These are phyloP conservation scores for Didymella arachidicola DNA, from an alignment of 2,329 filamentous ascomycete genomes.

Conservation along the genomic window DNA sequence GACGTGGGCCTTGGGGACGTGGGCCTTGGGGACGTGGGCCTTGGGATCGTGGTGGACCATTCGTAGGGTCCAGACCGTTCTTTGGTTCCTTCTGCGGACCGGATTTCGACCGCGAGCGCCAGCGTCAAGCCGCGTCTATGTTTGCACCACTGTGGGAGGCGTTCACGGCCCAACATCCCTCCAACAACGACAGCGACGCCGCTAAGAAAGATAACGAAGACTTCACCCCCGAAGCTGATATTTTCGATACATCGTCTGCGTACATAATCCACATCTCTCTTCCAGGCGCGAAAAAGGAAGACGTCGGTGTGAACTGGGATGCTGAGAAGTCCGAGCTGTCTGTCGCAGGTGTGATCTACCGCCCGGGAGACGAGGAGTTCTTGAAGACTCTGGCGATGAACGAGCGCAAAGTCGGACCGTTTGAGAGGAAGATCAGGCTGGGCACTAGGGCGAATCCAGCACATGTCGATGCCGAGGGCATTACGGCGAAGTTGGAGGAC, in stretches of 20 bases:
- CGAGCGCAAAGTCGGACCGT: constrained; percentile 76
- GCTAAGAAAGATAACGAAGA: constrained; percentile 37
- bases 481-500: constrained; percentile 79
- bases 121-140: constrained; percentile 34
- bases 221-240: constrained; percentile 73
- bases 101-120: constrained; percentile 18
- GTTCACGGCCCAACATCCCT: constrained; percentile 39
- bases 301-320: constrained; percentile 80
- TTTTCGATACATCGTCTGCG: constrained; percentile 72
- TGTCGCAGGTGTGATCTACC: constrained; percentile 75
- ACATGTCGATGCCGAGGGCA: constrained; percentile 70
- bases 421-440: constrained; percentile 74
- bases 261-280: constrained; percentile 75
- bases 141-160: constrained; percentile 45
- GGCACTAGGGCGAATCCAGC: constrained; percentile 63
- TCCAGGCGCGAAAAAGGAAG: constrained; percentile 80
- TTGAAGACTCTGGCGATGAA: constrained; percentile 68
- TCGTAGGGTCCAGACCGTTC: constrained; percentile 3
- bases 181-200: constrained; percentile 22
- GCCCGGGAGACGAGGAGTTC: constrained; percentile 73
- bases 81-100: constrained; percentile 18
- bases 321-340: constrained; percentile 70
- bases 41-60: constrained; percentile 31
- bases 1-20: constrained; percentile 41
- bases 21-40: constrained; percentile 42